Evolutionary conservation across 305 asterid genomes (phyloP).

Genomic region (Solanum hybrid): DNA sequence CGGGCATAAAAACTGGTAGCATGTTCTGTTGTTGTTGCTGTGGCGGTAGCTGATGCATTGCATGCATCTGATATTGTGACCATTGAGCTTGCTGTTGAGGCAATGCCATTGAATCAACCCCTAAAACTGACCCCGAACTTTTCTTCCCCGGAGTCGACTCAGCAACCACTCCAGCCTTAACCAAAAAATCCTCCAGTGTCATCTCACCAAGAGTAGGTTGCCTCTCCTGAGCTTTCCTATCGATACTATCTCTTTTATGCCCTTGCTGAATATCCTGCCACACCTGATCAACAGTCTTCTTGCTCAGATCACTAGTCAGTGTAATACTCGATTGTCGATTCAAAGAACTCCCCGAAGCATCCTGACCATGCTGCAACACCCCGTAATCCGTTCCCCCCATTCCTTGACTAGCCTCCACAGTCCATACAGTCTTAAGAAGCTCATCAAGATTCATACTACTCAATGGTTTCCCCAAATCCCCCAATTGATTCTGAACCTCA

Average conservation of each 20-base stretch:
- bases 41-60: slow-evolving; percentile 31
- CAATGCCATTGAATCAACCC: slow-evolving; percentile 26
- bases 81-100: slow-evolving; percentile 44
- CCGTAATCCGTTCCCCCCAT: slow-evolving; percentile 26
- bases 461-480: slow-evolving; percentile 76
- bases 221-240: slow-evolving; percentile 20
- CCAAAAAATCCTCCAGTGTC: slow-evolving; percentile 86
- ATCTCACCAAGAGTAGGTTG: slow-evolving; percentile 65
- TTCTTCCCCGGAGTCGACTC: slow-evolving; percentile 35
- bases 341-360: slow-evolving; percentile 19
- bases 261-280: slow-evolving; percentile 87
- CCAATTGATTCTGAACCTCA: slow-evolving; percentile 82
- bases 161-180: slow-evolving; percentile 87
- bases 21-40: slow-evolving; percentile 18
- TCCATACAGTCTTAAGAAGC: slow-evolving; percentile 75
- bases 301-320: slow-evolving; percentile 57
- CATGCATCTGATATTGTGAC: slow-evolving; percentile 52
- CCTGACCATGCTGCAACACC: slow-evolving; percentile 21
- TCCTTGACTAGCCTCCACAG: slow-evolving; percentile 50
- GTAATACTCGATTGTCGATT: slow-evolving; percentile 39
- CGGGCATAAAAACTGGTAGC: slow-evolving; percentile 46
- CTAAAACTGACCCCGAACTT: slow-evolving; percentile 17
- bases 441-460: slow-evolving; percentile 91
- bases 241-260: slow-evolving; percentile 40
- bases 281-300: slow-evolving; percentile 87